Evolutionary conservation across 2,329 filamentous ascomycete species (phyloP).

Genomic region (Alternaria arborescens): DNA sequence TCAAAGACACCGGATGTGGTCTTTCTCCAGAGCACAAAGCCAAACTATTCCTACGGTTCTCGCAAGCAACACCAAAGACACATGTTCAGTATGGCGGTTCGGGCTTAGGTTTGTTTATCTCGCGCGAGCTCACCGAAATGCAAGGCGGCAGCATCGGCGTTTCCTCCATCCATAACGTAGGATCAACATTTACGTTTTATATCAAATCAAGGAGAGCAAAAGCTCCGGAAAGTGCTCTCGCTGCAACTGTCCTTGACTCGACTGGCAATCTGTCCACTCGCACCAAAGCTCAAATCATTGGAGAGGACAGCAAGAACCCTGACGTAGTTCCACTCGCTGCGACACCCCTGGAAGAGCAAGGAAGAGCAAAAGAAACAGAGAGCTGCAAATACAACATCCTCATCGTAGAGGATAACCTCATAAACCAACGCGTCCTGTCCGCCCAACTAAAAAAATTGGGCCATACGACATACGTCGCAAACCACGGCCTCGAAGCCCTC

Average conservation of each 20-base stretch:
- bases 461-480: slow-evolving; percentile 35
- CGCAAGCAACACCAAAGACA: slow-evolving; percentile 36
- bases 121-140: slow-evolving; percentile 35
- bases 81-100: slow-evolving; percentile 37
- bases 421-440: slow-evolving; percentile 42
- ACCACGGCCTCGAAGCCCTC: slow-evolving; percentile 42
- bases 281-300: slow-evolving; percentile 8
- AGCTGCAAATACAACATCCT: slow-evolving; percentile 17
- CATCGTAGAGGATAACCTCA: slow-evolving; percentile 45
- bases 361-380: not conserved
- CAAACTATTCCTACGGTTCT: slow-evolving; percentile 37
- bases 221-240: not conserved
- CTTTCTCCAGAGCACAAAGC: slow-evolving; percentile 15
- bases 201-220: slow-evolving; percentile 22
- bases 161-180: slow-evolving; percentile 25
- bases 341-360: not conserved
- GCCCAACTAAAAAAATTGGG: slow-evolving; percentile 37
- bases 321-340: not conserved
- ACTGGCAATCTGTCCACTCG: not conserved
- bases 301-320: not conserved
- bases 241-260: not conserved
- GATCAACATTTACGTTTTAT: slow-evolving; percentile 40
- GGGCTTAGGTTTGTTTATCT: slow-evolving; percentile 36
- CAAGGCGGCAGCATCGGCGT: slow-evolving; percentile 40
- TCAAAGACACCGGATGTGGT: slow-evolving; percentile 19